Conservation (phyloP, 2,329 filamentous ascomycete genomes). For the Fusarium burgessii region DNA sequence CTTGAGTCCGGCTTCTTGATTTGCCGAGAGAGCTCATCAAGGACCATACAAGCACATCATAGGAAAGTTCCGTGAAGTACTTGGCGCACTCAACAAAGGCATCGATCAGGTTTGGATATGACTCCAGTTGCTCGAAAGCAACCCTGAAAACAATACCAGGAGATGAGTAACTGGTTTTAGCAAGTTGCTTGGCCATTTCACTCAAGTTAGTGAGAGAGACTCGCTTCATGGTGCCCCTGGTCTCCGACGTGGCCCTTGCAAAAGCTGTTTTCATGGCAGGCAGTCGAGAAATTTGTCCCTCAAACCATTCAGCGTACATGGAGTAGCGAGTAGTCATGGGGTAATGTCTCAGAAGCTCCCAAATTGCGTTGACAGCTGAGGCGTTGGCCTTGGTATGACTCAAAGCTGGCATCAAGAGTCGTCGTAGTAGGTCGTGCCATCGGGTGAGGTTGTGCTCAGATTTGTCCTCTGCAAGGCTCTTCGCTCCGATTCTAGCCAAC, state of each 20-base stretch:
- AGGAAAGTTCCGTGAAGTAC: constrained; percentile 92
- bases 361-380: constrained; percentile 86
- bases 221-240: constrained; percentile 86
- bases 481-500: constrained; percentile 84
- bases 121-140: constrained; percentile 89
- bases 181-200: constrained; percentile 86
- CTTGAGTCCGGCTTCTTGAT: constrained; percentile 71
- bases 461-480: constrained; percentile 76
- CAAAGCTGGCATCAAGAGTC: constrained; percentile 87
- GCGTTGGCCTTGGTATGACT: constrained; percentile 89
- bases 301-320: constrained; percentile 95
- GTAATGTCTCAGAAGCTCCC: constrained; percentile 83
- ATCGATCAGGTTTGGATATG: constrained; percentile 94
- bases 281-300: constrained; percentile 78
- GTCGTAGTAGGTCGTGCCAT: constrained; percentile 87
- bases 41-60: constrained; percentile 94
- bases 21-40: constrained; percentile 80
- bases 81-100: constrained; percentile 94
- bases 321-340: constrained; percentile 82
- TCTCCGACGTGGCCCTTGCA: constrained; percentile 80
- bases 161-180: constrained; percentile 91
- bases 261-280: constrained; percentile 85
- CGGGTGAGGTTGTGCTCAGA: constrained; percentile 78
- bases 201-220: constrained; percentile 88
- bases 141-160: constrained; percentile 93